A percentile compares a stretch with the other conserved stretches of the same genome.
Evolutionary conservation across 2,329 filamentous ascomycete species (phyloP).

Genomic region (Stagonosporopsis cucurbitacearum): DNA sequence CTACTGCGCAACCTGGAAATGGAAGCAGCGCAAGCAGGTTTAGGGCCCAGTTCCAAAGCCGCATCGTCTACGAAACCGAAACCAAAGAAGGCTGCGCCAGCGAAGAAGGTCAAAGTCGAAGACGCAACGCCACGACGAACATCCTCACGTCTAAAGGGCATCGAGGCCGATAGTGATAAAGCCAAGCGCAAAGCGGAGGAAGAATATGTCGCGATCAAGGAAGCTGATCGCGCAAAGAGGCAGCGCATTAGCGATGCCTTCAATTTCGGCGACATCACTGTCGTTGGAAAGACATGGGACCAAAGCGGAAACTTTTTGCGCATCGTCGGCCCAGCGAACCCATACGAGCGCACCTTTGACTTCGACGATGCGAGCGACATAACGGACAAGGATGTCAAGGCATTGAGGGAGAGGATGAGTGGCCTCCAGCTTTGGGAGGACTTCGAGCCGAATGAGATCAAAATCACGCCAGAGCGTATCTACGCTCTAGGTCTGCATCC

Average conservation of each 20-base stretch:
- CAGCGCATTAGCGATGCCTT: slow-evolving; percentile 71
- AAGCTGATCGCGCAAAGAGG: slow-evolving; percentile 66
- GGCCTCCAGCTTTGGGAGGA: slow-evolving; percentile 79
- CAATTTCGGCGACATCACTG: slow-evolving; percentile 76
- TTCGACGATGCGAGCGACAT: slow-evolving; percentile 84
- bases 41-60: slow-evolving; percentile 64
- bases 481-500: slow-evolving; percentile 92
- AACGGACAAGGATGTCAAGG: slow-evolving; percentile 75
- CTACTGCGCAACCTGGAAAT: slow-evolving; percentile 78
- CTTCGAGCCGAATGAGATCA: slow-evolving; percentile 73
- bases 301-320: slow-evolving; percentile 70
- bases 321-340: slow-evolving; percentile 74
- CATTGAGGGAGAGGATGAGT: slow-evolving; percentile 77
- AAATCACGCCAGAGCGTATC: slow-evolving; percentile 33
- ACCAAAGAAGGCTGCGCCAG: slow-evolving; percentile 50
- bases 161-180: slow-evolving; percentile 70
- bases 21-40: slow-evolving; percentile 71
- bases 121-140: slow-evolving; percentile 62
- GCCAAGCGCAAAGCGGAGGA: slow-evolving; percentile 73
- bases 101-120: slow-evolving; percentile 65
- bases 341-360: slow-evolving; percentile 83
- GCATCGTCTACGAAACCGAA: slow-evolving; percentile 55
- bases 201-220: slow-evolving; percentile 63
- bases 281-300: slow-evolving; percentile 80
- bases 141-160: slow-evolving; percentile 67